phyloP scores from a whole-genome alignment of 2,329 filamentous ascomycete species.

The Sporothrix mexicana region DNA sequence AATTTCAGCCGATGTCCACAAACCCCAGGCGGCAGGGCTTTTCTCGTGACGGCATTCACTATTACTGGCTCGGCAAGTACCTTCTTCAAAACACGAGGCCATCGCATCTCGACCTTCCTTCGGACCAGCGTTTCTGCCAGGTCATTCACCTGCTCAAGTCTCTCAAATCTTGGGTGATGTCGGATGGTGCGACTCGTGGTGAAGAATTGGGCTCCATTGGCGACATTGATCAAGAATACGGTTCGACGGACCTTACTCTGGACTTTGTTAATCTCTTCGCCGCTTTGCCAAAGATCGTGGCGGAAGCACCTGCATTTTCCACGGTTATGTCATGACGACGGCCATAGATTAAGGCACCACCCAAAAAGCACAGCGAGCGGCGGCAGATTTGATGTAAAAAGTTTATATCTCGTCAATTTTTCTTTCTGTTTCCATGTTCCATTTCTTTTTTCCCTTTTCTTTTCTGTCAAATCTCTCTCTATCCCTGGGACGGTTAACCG shows the following conservation, averaged over 20 bases:
- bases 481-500: slow-evolving; percentile 34
- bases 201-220: slow-evolving; percentile 72
- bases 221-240: slow-evolving; percentile 71
- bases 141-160: slow-evolving; percentile 66
- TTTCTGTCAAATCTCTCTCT: slow-evolving; percentile 26
- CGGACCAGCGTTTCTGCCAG: slow-evolving; percentile 66
- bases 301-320: slow-evolving; percentile 49
- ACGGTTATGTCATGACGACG: slow-evolving; percentile 50
- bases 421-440: not conserved
- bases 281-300: slow-evolving; percentile 58
- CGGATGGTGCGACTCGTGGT: slow-evolving; percentile 68
- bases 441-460: slow-evolving; percentile 29
- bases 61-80: slow-evolving; percentile 73
- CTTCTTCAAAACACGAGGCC: slow-evolving; percentile 64
- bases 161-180: slow-evolving; percentile 64
- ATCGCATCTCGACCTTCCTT: slow-evolving; percentile 59
- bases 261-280: slow-evolving; percentile 75
- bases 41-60: slow-evolving; percentile 73
- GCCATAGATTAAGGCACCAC: slow-evolving; percentile 41
- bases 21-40: slow-evolving; percentile 68
- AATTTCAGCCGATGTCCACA: slow-evolving; percentile 62
- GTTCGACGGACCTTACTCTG: slow-evolving; percentile 66
- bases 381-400: slow-evolving; percentile 40
- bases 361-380: slow-evolving; percentile 35
- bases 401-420: slow-evolving; percentile 24